phyloP scores from a whole-genome alignment of 176 grass and related monocot genomes.

The Oryza meridionalis region DNA sequence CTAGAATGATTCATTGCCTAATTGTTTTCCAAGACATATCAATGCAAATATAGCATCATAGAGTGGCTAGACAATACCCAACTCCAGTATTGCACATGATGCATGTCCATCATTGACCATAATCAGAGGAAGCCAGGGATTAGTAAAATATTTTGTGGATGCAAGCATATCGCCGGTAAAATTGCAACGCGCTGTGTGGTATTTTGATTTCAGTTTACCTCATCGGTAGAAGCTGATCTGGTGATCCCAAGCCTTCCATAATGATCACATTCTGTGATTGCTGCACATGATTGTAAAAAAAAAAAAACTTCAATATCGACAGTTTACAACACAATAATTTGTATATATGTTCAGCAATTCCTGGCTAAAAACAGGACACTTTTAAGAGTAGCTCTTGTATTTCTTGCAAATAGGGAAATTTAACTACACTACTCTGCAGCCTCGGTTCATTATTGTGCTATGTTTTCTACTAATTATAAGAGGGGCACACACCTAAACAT shows the following conservation, averaged over 20 bases:
- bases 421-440: not conserved
- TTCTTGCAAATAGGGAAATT: not conserved
- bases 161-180: not conserved
- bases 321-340: not conserved
- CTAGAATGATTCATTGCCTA: not conserved
- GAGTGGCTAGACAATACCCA: conserved; percentile 22
- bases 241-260: conserved; percentile 80
- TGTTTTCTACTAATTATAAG: no score
- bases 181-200: not conserved
- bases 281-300: conserved; percentile 46
- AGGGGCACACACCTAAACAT: no score
- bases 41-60: conserved; percentile 1
- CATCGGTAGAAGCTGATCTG: conserved; percentile 59
- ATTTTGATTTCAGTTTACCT: conserved; percentile 46
- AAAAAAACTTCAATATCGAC: conserved; percentile 28
- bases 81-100: conserved; percentile 4
- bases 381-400: not conserved
- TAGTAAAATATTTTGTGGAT: not conserved
- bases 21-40: not conserved
- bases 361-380: not conserved
- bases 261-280: conserved; percentile 89
- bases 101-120: not conserved
- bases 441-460: not conserved
- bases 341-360: not conserved
- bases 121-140: conserved; percentile 5